A percentile compares a stretch with the other conserved stretches of the same genome.
Conservation (phyloP, 352 stramenopile genomes). For the Albugo candida region DNA sequence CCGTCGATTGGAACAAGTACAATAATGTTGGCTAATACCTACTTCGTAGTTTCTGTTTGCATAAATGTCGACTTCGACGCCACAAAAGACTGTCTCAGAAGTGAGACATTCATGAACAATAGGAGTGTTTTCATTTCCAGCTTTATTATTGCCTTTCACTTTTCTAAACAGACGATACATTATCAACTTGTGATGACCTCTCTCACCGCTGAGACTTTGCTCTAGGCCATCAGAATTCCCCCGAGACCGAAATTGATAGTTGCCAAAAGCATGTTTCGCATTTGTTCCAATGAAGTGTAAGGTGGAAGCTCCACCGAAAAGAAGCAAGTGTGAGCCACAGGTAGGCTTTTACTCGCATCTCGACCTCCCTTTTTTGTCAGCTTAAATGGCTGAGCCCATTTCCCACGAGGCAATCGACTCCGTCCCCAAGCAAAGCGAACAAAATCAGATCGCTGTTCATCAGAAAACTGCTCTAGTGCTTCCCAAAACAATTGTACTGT, state of each 20-base stretch:
- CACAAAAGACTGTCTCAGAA: too few species aligned
- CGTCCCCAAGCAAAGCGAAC: conserved; percentile 89
- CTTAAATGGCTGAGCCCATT: conserved; percentile 82
- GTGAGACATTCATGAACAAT: too few species aligned
- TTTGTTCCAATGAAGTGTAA: conserved; percentile 82
- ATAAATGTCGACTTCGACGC: too few species aligned
- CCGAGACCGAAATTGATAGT: conserved; percentile 89
- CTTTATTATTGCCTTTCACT: too few species aligned
- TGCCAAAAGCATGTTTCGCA: conserved; percentile 81
- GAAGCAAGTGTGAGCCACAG: conserved; percentile 91
- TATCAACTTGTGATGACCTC: too few species aligned
- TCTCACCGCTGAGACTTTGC: too few species aligned
- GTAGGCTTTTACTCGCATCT: conserved; percentile 62
- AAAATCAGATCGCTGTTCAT: conserved; percentile 80
- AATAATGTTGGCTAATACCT: too few species aligned
- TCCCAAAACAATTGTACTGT: conserved; percentile 82
- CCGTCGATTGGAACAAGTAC: too few species aligned
- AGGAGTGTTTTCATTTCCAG: too few species aligned
- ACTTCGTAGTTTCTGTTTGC: too few species aligned
- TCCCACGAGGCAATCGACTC: conserved; percentile 74
- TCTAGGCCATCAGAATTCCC: conserved; percentile 74
- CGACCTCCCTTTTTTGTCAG: conserved; percentile 79
- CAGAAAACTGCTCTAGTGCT: conserved; percentile 65
- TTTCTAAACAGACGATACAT: too few species aligned
- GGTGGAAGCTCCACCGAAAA: conserved; percentile 88